phyloP scores from a whole-genome alignment of 2,329 filamentous ascomycete species.

The Xylariaceae sp. region DNA sequence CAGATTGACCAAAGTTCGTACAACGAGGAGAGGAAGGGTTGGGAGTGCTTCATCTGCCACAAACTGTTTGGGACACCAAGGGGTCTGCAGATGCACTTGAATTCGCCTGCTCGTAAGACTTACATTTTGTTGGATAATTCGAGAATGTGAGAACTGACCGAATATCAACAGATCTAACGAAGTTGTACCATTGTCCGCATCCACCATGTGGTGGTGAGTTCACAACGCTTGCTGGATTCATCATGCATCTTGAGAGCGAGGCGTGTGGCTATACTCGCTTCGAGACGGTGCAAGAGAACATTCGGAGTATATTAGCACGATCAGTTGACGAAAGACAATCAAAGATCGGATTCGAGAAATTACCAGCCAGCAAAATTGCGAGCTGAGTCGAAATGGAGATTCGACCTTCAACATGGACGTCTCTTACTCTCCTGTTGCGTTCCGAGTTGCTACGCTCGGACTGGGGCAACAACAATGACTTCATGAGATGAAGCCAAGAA shows the following conservation, averaged over 20 bases:
- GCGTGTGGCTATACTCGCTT: conserved; percentile 38
- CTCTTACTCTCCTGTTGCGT: background rate
- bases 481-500: too few species aligned
- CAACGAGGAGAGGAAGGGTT: conserved; percentile 4
- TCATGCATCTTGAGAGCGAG: conserved; percentile 44
- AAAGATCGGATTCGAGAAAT: background rate
- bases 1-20: conserved; percentile 3
- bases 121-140: too few species aligned
- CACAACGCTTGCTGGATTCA: conserved; percentile 35
- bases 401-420: background rate
- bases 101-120: conserved; percentile 45
- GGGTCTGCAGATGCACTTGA: conserved; percentile 48
- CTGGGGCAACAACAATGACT: too few species aligned
- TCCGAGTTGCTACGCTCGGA: background rate
- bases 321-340: background rate
- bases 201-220: conserved; percentile 34
- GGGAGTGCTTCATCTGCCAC: conserved; percentile 22
- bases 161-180: conserved; percentile 32
- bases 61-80: background rate
- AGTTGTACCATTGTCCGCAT: conserved; percentile 40
- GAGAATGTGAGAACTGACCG: conserved; percentile 2
- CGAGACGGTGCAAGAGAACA: conserved; percentile 21
- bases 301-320: conserved; percentile 4
- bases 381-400: background rate
- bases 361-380: background rate